A percentile compares a stretch with the other conserved stretches of the same genome.
These are phyloP conservation scores for Trichoderma aggressivum DNA, from an alignment of 2,329 filamentous ascomycete species.

Conservation along the genomic window DNA sequence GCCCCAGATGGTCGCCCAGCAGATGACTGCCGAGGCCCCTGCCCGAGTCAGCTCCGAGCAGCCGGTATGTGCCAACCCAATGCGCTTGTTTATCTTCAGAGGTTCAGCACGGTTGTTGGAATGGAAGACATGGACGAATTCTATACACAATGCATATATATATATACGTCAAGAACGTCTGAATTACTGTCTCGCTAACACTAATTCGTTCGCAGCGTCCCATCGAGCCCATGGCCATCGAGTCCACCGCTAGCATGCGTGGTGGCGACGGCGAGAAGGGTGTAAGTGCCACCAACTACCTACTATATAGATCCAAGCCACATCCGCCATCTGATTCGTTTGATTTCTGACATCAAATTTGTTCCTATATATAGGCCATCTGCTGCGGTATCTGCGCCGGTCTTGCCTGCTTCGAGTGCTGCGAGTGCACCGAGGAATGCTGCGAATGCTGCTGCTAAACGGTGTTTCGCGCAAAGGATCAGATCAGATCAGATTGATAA, in stretches of 20 bases:
- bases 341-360: background rate
- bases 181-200: background rate
- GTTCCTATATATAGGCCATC: constrained; percentile 32
- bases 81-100: background rate
- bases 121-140: background rate
- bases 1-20: constrained; percentile 34
- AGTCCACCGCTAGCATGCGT: constrained; percentile 30
- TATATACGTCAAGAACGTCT: background rate
- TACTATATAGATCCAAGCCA: background rate
- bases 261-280: constrained; percentile 36
- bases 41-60: constrained; percentile 32
- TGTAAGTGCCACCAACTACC: constrained; percentile 28
- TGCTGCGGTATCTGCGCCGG: constrained; percentile 42
- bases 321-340: background rate
- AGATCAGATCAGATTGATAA: background rate
- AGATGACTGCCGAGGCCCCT: constrained; percentile 30
- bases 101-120: background rate
- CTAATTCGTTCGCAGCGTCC: constrained; percentile 28
- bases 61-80: constrained; percentile 31
- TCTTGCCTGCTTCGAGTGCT: constrained; percentile 41
- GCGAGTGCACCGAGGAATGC: constrained; percentile 35
- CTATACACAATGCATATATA: background rate
- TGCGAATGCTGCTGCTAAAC: constrained; percentile 30
- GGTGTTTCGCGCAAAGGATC: background rate
- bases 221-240: constrained; percentile 35